phyloP scores from a whole-genome alignment of 2,329 filamentous ascomycete species.

The Chaetomium strumarium region DNA sequence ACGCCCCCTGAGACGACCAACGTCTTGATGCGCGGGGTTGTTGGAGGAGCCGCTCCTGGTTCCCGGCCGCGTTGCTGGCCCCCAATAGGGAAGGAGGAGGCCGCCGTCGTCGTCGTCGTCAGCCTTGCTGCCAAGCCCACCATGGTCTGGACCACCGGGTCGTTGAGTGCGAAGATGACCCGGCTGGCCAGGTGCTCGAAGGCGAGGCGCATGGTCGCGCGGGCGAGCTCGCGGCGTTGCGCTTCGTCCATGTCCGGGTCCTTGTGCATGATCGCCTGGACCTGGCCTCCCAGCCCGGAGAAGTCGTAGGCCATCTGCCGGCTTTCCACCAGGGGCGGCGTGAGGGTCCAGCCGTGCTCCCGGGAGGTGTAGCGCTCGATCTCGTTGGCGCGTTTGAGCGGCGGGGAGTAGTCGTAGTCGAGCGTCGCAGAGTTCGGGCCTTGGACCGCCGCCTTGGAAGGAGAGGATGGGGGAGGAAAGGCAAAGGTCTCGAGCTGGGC shows the following conservation, averaged over 20 bases:
- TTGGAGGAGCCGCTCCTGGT: neutral
- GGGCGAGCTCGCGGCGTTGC: constrained; percentile 65
- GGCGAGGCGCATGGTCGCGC: constrained; percentile 67
- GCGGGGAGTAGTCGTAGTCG: constrained; percentile 50
- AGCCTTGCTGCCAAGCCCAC: too few relatives aligned
- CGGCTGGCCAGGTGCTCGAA: constrained; percentile 84
- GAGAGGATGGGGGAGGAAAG: constrained; percentile 43
- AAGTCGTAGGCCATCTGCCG: constrained; percentile 66
- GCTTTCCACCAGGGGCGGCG: constrained; percentile 53
- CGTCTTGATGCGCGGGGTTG: constrained; percentile 41
- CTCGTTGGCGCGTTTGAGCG: constrained; percentile 53
- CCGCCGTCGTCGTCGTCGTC: too few relatives aligned
- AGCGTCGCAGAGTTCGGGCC: neutral
- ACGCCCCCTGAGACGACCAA: constrained; percentile 88
- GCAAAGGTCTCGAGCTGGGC: constrained; percentile 73
- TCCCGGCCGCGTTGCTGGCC: too few relatives aligned
- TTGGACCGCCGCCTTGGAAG: neutral
- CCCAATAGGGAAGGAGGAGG: too few relatives aligned
- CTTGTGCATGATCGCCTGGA: constrained; percentile 27
- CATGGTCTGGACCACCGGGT: neutral
- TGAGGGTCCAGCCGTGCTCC: constrained; percentile 56
- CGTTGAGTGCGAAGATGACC: constrained; percentile 59
- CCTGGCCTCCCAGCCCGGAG: constrained; percentile 59
- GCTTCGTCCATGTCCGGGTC: constrained; percentile 35
- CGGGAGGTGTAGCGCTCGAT: constrained; percentile 36